These are phyloP conservation scores for Aspergillus baeticus DNA, from an alignment of 495 filamentous ascomycete genomes.

Conservation along the genomic window DNA sequence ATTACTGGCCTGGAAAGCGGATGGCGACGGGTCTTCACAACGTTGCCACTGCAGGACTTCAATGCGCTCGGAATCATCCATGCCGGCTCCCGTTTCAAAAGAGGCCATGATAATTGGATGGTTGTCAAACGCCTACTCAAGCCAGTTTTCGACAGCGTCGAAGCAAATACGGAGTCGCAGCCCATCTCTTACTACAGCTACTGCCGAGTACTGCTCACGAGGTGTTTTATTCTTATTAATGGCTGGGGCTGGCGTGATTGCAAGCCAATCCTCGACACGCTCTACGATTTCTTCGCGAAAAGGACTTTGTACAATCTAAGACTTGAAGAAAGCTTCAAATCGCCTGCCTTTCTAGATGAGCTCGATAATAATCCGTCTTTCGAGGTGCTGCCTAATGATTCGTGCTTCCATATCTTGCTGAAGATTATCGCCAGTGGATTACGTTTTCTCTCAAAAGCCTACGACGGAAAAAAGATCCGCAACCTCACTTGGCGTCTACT, in stretches of 20 bases:
- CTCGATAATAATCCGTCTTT: slow-evolving; percentile 64
- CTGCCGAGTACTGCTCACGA: slow-evolving; percentile 65
- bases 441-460: slow-evolving; percentile 53
- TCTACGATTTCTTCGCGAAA: slow-evolving; percentile 90
- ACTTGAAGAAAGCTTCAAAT: slow-evolving; percentile 74
- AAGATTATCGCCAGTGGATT: slow-evolving; percentile 78
- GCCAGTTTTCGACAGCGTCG: slow-evolving; percentile 66
- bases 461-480: slow-evolving; percentile 68
- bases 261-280: slow-evolving; percentile 69
- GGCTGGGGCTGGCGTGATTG: slow-evolving; percentile 86
- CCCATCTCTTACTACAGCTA: slow-evolving; percentile 76
- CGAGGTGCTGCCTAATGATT: slow-evolving; percentile 63
- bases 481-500: slow-evolving; percentile 77
- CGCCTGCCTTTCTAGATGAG: slow-evolving; percentile 74
- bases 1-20: slow-evolving; percentile 59
- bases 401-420: slow-evolving; percentile 90
- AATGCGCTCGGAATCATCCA: slow-evolving; percentile 63
- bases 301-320: slow-evolving; percentile 70
- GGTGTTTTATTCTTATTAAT: slow-evolving; percentile 77
- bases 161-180: slow-evolving; percentile 49
- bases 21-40: slow-evolving; percentile 73
- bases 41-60: slow-evolving; percentile 76
- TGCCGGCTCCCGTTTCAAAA: slow-evolving; percentile 53
- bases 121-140: slow-evolving; percentile 63
- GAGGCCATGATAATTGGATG: slow-evolving; percentile 67